Evolutionary conservation across 257 asterid species (phyloP).

Genomic region (Capsicum rhomboideum): DNA sequence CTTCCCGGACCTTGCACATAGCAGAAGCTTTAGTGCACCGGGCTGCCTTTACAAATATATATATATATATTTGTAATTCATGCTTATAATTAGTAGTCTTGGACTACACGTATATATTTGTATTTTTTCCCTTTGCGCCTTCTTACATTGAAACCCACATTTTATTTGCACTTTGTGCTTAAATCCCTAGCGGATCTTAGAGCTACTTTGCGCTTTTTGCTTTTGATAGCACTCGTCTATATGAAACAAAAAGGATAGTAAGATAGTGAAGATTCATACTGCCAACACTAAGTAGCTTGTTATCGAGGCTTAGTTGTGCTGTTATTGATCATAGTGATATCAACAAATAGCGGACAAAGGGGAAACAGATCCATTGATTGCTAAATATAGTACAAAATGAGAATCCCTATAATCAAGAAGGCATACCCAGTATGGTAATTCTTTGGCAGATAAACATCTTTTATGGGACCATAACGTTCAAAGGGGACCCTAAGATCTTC

Average conservation of each 20-base stretch:
- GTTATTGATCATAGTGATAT: neutral
- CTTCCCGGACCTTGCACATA: no score
- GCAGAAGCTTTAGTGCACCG: no score
- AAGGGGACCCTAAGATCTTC: constrained; percentile 84
- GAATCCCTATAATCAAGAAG: neutral
- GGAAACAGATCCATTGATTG: neutral
- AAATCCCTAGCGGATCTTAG: neutral
- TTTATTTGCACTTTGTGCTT: neutral
- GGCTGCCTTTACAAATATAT: no score
- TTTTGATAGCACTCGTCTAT: neutral
- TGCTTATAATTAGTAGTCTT: neutral
- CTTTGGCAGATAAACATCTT: constrained; percentile 86
- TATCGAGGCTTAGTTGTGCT: neutral
- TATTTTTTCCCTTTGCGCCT: neutral
- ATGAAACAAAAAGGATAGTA: neutral
- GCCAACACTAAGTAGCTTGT: neutral
- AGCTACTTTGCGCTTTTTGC: neutral
- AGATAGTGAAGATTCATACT: neutral
- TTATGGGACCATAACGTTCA: constrained; percentile 81
- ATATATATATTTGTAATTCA: neutral
- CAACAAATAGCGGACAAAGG: neutral
- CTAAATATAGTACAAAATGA: neutral
- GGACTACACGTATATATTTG: neutral
- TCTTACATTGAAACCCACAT: neutral
- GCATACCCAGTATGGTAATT: constrained; percentile 77